Base-by-base conservation (phyloP, 2,329 filamentous ascomycete genomes). In the Dactylellina haptotyla region DNA sequence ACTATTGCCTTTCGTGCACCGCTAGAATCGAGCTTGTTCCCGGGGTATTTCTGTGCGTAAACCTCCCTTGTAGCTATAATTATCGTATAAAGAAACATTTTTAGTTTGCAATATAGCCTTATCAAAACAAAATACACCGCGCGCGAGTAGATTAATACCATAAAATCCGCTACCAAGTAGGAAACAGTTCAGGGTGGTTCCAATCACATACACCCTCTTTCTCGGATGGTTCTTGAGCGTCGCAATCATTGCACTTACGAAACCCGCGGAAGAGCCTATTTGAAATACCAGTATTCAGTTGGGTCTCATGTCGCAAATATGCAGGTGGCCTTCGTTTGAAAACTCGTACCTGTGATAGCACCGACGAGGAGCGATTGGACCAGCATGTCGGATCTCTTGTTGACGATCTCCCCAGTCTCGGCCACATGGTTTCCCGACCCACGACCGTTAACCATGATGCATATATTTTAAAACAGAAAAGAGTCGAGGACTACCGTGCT, bases 181-280 rank as follows among this genome's bases (percentile, higher is more conserved):
- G 18, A 65, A 73, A 28, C 61, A 66, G 28, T 62, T 73, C 16
- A 73, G 12, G 10, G 69, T 37, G 10, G 69, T 73, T 10, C 69
- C 69, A 30, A 62, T 30, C 5, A 73, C 32, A 23, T 61, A 73
- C 4, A 73, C 12, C 25, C 54, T 30, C 28, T 65, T 73, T 10
- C 69, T 46, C 14, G 69, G 69, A 14, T 62, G 56, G 26, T 56
- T 66, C 16, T 43, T 61, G 4, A 73, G 23, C 20, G 61, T 66
- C 5, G 69, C 69, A n/a, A 73, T 30, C 28, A 73, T 30, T 3
- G 69, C 69, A 28, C 61, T 45, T 12, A 66, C 9, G 6, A 73
- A 54, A 10, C 61, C 61, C 4, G 51, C 69, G 9, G 59, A 66
- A 18, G 61, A 54, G 16, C 61, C 69, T 73, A 28, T 51, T 57